Base-by-base conservation (phyloP, 257 asterid species). In the Solanum rostratum region DNA sequence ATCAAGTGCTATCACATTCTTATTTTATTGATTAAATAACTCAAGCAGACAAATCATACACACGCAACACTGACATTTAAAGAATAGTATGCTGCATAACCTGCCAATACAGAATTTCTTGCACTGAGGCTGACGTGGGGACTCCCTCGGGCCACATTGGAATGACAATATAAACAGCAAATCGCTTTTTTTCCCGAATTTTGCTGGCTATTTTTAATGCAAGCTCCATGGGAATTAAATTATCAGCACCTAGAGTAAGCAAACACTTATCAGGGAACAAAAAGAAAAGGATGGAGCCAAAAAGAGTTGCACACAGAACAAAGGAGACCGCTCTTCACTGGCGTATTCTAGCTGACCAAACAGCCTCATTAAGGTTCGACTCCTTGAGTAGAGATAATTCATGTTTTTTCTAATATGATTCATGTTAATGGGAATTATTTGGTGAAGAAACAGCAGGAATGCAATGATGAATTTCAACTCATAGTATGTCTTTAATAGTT, bases 81-180 rank as follows among this genome's bases (percentile, higher is more conserved):
- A 85, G 43, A 50, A 29, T 18, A 43, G 37, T 60, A 50, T 19
- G 74, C 76, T 13, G 22, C 65, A 46, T 89, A 89, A 94, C 99
- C 97, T 95, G 99, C 98, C 98, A 95, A 90, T 90, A 95, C 79
- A 95, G 91, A 87, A 95, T 95, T 88, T 95, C 99, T 89, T 95
- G 99, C 81, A 95, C 98, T 16, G 98, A 91, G 45, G 96, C 93
- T 82, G 97, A 94, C 83, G 86, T 84, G 8, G 99, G 99, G 87
- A 84, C 93, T 54, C 99, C 99, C 86, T 95, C 98, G 24, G 99
- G 99, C 98, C 98, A 95, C 99, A 95, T 93, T 74, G 98, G 99
- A 87, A 94, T 89, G 71, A 94, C 96, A 71, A 94, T 85, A 52
- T 95, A 95, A 53, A 95, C 98, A 0, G 97, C 83, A 86, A 95